Evolutionary conservation across 2,329 filamentous ascomycete species (phyloP).

Genomic region (Cryphonectria nitschkei): DNA sequence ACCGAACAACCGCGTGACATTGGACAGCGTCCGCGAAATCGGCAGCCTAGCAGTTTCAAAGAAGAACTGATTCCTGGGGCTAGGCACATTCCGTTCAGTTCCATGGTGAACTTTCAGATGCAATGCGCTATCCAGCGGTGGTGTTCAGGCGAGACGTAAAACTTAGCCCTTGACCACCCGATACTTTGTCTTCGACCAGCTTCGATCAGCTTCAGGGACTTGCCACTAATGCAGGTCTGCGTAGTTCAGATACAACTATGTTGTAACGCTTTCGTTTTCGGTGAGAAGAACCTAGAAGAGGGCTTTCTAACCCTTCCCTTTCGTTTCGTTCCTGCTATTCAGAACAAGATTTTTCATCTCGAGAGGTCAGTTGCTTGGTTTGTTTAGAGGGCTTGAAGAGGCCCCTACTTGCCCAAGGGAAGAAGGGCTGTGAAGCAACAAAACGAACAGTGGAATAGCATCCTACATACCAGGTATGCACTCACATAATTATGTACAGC

Average conservation of each 20-base stretch:
- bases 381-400: too few species aligned
- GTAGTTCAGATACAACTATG: background rate
- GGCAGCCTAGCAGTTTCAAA: background rate
- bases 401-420: too few species aligned
- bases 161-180: background rate
- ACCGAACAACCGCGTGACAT: background rate
- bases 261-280: background rate
- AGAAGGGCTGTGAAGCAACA: too few species aligned
- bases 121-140: background rate
- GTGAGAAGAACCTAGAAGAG: background rate
- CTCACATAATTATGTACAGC: background rate
- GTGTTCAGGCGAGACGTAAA: background rate
- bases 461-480: background rate
- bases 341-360: too few species aligned
- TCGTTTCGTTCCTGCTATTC: too few species aligned
- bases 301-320: too few species aligned
- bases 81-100: conserved; percentile 5
- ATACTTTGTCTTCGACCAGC: background rate
- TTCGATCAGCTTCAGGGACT: background rate
- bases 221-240: background rate
- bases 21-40: background rate
- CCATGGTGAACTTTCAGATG: background rate
- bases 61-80: background rate
- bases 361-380: too few species aligned
- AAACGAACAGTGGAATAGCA: background rate